Base-by-base conservation (phyloP, 1,284 basidiomycete genomes). In the Omphalotus olearius region DNA sequence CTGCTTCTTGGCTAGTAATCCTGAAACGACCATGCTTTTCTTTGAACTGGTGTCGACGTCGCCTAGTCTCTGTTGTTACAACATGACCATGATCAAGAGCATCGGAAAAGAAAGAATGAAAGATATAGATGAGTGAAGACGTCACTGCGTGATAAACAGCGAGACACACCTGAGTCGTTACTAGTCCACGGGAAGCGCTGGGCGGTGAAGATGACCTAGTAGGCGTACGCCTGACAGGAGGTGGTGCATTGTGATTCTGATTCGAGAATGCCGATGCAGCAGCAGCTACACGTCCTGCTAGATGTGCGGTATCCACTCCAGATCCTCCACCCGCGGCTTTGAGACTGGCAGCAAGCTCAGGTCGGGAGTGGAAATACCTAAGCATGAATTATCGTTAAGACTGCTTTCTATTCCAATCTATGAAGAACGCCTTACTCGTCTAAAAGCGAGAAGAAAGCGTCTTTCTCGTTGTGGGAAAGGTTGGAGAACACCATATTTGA, bases 341-440 rank as follows among this genome's bases (percentile, higher is more conserved):
- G 28, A 59, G 48, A 50, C 62, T 65, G 6, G 67, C 59, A 45
- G 75, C 69, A 48, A 90, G 71, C 52, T 88, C 83, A 37, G 88
- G 88, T 43, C 88, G 83, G 20, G 86, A 80, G 42, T 80, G 68
- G 66, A 91, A 90, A 69, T 91, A 91, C 61, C 88, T 90, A 60
- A 5, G 13, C 20, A 33, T 33, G 6, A 40, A 23, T 13, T 6
- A 35, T 18, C 35, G 25, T 23, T 23, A 23, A 23, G 23, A 33
- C 35, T 37, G 6, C 11, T 45, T n/a, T 38, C 50, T 20, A 5
- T 10, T 6, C 16, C 16, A 28, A 40, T 3, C 17, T 33, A 14
- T 43, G 20, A 39, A 18, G 30, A 53, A 35, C 38, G 20, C 66
- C 74, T 65, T 65, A 88, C 88, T 90, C 88, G 63, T 90, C 87